Base-by-base conservation (phyloP, 371 early-diverging fungal genomes). In the Rhizomucor miehei region DNA sequence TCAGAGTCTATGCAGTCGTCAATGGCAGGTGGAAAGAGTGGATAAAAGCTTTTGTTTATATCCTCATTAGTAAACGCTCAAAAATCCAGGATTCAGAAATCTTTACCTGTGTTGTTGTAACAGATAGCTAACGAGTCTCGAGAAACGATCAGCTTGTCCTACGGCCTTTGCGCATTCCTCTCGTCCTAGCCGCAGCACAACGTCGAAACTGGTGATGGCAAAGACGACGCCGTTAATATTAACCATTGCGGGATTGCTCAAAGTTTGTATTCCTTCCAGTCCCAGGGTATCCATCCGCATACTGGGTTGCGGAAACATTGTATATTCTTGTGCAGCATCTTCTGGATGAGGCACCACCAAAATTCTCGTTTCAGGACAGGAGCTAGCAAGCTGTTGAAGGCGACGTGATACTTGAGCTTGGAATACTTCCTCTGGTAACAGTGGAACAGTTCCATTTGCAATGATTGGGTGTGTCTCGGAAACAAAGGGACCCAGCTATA, bases 171-270 rank as follows among this genome's bases (percentile, higher is more conserved):
- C 65, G 19, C 87, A 62, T 54, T 90, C 92, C 53, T 88, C 84
- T 25, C 65, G 66, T 25, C 77, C 74, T 17, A 95, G 47, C 40
- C 86, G 81, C 51, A 82, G 75, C 44, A 93, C 54, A 11, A 82
- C 67, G 62, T 97, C 95, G 24, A 79, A 73, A 14, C 85, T 89
- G 41, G 80, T 83, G 23, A 90, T 65, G 0, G 88, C 88, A 63
- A 95, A 66, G 4, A 80, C 73, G 39, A 85, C 69, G 48, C 92
- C 94, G 63, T 97, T 93, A 59, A 94, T 73, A 4, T 75, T 63
- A 43, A 95, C 77, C 54, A 86, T 87, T 4, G 84, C 84, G 14
- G 97, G 97, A 62, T 97, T 97, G 34, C 89, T 84, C 17, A 91
- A 65, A 21, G 82, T 73, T n/a, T 67, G 63, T n/a, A 86, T 55